Evolutionary conservation across 106 monocot genomes (phyloP).

Genomic region (Vanilla planifolia): DNA sequence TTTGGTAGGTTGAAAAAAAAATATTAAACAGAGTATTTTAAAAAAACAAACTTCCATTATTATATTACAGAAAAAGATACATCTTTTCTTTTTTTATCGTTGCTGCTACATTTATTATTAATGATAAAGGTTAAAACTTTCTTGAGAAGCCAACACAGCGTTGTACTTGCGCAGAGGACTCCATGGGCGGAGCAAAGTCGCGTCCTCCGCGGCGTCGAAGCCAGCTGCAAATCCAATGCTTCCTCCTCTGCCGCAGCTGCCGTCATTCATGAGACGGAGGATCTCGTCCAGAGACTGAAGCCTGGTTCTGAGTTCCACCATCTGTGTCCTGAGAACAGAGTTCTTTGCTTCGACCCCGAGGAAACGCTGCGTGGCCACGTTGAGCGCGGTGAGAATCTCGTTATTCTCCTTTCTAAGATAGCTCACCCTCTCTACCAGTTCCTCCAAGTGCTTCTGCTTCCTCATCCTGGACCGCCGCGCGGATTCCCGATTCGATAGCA

Average conservation of each 20-base stretch:
- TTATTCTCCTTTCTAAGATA: conserved; percentile 43
- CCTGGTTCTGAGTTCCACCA: conserved; percentile 40
- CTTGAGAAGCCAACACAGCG: conserved; percentile 12
- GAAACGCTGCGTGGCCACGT: conserved; percentile 31
- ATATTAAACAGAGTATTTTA: no score
- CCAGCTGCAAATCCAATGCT: neutral
- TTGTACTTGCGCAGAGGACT: conserved; percentile 7
- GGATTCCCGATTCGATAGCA: conserved; percentile 78
- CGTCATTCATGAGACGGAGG: conserved; percentile 23
- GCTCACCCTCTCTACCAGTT: conserved; percentile 33
- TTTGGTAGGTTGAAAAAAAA: no score
- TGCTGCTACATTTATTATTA: no score
- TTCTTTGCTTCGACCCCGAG: conserved; percentile 42
- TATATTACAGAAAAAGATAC: no score
- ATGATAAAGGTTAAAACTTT: no score
- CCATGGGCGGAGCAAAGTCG: conserved; percentile 22
- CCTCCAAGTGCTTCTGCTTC: conserved; percentile 82
- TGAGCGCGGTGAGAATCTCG: conserved; percentile 25
- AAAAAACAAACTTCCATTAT: no score
- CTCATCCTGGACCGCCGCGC: conserved; percentile 64
- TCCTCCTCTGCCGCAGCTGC: neutral
- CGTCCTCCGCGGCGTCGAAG: neutral
- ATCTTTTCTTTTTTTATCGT: no score
- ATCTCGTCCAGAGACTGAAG: conserved; percentile 50
- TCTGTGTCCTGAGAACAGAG: conserved; percentile 51